A percentile compares a stretch with the other conserved stretches of the same genome.
Evolutionary conservation across 371 early-diverging fungal genomes (phyloP).

Genomic region (Actinomucor elegans): DNA sequence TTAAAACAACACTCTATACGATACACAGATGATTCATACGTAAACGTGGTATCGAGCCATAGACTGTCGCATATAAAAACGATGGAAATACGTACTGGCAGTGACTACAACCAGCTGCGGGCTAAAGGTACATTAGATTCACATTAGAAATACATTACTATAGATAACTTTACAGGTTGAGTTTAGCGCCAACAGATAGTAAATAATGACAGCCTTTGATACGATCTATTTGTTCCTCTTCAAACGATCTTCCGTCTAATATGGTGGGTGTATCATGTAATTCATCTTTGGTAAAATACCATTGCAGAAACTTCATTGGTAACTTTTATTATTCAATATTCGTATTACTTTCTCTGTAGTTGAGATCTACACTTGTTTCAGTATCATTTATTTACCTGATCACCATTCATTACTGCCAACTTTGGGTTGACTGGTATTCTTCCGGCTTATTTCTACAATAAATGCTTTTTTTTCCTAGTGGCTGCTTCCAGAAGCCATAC

Average conservation of each 20-base stretch:
- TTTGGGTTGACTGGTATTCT: conserved; percentile 4
- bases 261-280: conserved; percentile 65
- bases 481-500: no score
- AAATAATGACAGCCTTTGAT: conserved; percentile 69
- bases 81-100: conserved; percentile 74
- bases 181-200: conserved; percentile 60
- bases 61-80: conserved; percentile 82
- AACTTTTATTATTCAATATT: no score
- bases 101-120: conserved; percentile 70
- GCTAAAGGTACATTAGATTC: conserved; percentile 21
- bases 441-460: background rate
- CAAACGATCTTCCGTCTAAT: conserved; percentile 43
- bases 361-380: no score
- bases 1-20: background rate
- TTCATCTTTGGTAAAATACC: conserved; percentile 72
- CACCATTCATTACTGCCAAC: conserved; percentile 5
- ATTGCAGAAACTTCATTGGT: conserved; percentile 31
- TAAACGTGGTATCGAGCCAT: conserved; percentile 61
- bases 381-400: conserved; percentile 1
- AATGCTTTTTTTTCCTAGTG: background rate
- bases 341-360: no score
- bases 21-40: conserved; percentile 39
- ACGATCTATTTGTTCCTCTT: conserved; percentile 58
- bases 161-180: conserved; percentile 53
- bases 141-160: background rate